phyloP scores from a whole-genome alignment of 208 protist species.

The Herpetomonas tarakana region DNA sequence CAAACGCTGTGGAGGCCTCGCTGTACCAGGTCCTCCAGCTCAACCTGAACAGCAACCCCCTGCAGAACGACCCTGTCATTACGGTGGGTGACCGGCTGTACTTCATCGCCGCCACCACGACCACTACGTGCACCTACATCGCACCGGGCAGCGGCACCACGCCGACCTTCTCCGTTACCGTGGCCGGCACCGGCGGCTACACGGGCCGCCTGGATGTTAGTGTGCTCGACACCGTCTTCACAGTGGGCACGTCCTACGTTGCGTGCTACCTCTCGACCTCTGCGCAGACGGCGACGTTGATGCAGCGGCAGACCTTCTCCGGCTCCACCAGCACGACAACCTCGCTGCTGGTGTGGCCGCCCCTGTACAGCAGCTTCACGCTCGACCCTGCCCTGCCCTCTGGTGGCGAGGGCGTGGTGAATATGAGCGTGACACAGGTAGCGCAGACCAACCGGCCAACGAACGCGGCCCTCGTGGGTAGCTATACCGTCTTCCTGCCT shows the following conservation, averaged over 20 bases:
- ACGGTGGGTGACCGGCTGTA: constrained; percentile 55
- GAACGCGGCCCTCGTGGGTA: constrained; percentile 56
- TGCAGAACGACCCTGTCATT: constrained; percentile 52
- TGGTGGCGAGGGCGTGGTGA: constrained; percentile 55
- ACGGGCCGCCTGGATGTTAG: constrained; percentile 29
- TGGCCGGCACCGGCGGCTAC: constrained; percentile 28
- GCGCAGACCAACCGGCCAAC: constrained; percentile 27
- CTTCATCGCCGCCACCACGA: constrained; percentile 31
- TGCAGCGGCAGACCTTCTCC: constrained; percentile 25
- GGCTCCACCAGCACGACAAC: constrained; percentile 7
- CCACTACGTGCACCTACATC: constrained; percentile 13
- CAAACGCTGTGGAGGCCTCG: constrained; percentile 69
- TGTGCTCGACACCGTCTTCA: constrained; percentile 46
- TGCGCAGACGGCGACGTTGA: constrained; percentile 23
- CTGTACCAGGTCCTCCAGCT: constrained; percentile 78
- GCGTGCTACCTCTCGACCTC: constrained; percentile 65
- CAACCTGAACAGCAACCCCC: constrained; percentile 53
- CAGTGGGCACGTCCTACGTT: constrained; percentile 45
- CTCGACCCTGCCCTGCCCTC: constrained; percentile 30
- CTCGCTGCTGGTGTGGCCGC: constrained; percentile 51
- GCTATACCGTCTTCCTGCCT: constrained; percentile 61
- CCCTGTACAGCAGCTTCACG: constrained; percentile 61
- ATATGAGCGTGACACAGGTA: constrained; percentile 40
- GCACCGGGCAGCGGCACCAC: constrained; percentile 10
- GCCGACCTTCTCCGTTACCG: constrained; percentile 38